A percentile compares a stretch with the other conserved stretches of the same genome.
Conservation (phyloP, 805 yeast genomes). For the Candida hispaniensis region DNA sequence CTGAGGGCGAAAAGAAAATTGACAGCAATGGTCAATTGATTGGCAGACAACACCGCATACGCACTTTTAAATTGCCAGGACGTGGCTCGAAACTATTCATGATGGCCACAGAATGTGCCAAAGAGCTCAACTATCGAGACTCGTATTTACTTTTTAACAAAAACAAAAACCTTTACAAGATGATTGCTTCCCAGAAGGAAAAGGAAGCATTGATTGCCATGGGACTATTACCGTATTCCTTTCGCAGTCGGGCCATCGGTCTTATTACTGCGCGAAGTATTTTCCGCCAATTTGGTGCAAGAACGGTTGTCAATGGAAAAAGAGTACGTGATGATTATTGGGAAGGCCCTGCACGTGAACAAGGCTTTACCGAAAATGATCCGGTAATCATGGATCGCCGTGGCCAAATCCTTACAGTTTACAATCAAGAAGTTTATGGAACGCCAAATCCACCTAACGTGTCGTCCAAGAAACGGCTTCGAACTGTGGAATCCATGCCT, state of each 20-base stretch:
- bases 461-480: slow-evolving; percentile 9
- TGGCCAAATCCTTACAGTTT: slow-evolving; percentile 15
- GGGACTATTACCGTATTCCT: slow-evolving; percentile 26
- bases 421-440: slow-evolving; percentile 13
- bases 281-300: slow-evolving; percentile 42
- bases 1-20: slow-evolving; percentile 39
- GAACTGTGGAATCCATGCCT: neutral
- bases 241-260: slow-evolving; percentile 29
- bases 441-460: slow-evolving; percentile 10
- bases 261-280: slow-evolving; percentile 37
- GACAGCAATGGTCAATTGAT: slow-evolving; percentile 33
- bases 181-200: slow-evolving; percentile 32
- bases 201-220: slow-evolving; percentile 30
- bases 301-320: slow-evolving; percentile 37
- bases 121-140: slow-evolving; percentile 38
- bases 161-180: slow-evolving; percentile 32
- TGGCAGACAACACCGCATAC: slow-evolving; percentile 33
- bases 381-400: slow-evolving; percentile 31
- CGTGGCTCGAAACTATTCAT: slow-evolving; percentile 33
- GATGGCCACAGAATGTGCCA: slow-evolving; percentile 34
- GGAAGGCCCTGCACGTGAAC: slow-evolving; percentile 36
- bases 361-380: slow-evolving; percentile 37
- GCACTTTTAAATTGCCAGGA: slow-evolving; percentile 34
- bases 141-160: slow-evolving; percentile 42
- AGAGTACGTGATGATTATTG: slow-evolving; percentile 48